These are phyloP conservation scores for Orbilia javanica DNA, from an alignment of 2,329 filamentous ascomycete genomes.

Conservation along the genomic window DNA sequence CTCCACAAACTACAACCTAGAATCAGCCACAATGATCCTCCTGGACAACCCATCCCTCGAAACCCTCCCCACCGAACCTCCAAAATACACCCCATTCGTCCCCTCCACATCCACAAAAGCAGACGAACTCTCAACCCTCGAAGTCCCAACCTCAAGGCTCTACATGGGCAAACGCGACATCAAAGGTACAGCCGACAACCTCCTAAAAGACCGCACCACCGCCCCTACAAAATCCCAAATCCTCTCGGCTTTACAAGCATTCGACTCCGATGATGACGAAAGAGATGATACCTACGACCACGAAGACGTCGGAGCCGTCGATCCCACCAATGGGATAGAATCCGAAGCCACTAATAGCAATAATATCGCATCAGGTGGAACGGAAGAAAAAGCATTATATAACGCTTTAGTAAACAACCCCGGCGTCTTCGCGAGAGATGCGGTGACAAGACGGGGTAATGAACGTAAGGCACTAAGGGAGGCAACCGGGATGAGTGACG, in stretches of 20 bases:
- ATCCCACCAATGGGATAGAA: conserved; percentile 71
- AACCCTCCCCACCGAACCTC: no score
- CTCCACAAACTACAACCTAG: conserved; percentile 40
- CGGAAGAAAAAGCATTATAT: conserved; percentile 76
- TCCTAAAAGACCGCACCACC: conserved; percentile 61
- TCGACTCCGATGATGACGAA: conserved; percentile 95
- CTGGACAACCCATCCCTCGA: conserved; percentile 18
- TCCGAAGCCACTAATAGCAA: conserved; percentile 62
- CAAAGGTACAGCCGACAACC: conserved; percentile 27
- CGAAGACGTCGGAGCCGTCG: conserved; percentile 88
- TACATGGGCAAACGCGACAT: conserved; percentile 47
- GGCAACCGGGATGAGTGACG: conserved; percentile 90
- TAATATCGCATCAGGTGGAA: conserved; percentile 65
- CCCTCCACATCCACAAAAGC: not conserved
- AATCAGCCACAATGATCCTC: conserved; percentile 37
- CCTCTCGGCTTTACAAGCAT: conserved; percentile 85
- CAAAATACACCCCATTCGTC: not conserved
- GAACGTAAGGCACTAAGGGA: conserved; percentile 75
- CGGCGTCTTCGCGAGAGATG: conserved; percentile 78
- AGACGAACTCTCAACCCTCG: conserved; percentile 40
- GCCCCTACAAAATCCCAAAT: conserved; percentile 86
- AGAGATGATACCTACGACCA: conserved; percentile 95
- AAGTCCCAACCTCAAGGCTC: conserved; percentile 18
- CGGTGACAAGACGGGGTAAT: conserved; percentile 75
- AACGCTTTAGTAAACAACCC: conserved; percentile 76